Base-by-base conservation (phyloP, 2,329 filamentous ascomycete genomes). In the Apiospora phragmitis region DNA sequence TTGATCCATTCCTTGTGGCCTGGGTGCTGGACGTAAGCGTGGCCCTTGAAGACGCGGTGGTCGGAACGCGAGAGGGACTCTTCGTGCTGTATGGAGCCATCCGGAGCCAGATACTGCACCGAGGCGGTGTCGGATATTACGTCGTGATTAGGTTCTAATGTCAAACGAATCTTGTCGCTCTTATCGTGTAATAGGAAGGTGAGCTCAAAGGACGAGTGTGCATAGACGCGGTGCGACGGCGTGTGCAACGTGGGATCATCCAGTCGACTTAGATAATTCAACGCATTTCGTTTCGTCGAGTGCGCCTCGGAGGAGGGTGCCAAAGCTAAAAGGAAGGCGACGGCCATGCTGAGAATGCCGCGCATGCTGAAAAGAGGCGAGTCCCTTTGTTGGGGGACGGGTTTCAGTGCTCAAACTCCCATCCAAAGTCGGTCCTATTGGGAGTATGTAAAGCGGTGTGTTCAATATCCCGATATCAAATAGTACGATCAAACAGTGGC, bases 71-170 rank as follows among this genome's bases (percentile, higher is more conserved):
- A 85, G 72, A 98, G 88, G 45, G 86, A 84, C 78, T 97, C 93
- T n/a, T 88, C 84, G 29, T 85, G 83, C 68, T 82, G 85, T 47
- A 97, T 82, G 67, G 87, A 85, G 68, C 96, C 96, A 80, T 97
- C 91, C 14, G 86, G 79, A 69, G 87, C 90, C 55, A 97, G 81
- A 78, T 94, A 92, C 49, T 91, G 89, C 66, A 99, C 85, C 68
- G 88, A 89, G 11, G 95, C 92, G 76, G 92, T 91, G 21, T 94
- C 88, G 69, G 92, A 89, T 65, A 99, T 86, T 71, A 98, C 91
- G 81, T 98, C 94, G 83, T 97, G 90, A 80, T 98, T 98, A 4
- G 96, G 96, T 79, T 96, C 91, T 67, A 99, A 87, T 70, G 89
- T 88, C 68, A 99, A 87, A 74, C 94, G 93, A 77, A 98, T 86